A percentile compares a stretch with the other conserved stretches of the same genome.
Evolutionary conservation across 1,139 yeast species (phyloP).

Genomic region (Kluyveromyces sp.): DNA sequence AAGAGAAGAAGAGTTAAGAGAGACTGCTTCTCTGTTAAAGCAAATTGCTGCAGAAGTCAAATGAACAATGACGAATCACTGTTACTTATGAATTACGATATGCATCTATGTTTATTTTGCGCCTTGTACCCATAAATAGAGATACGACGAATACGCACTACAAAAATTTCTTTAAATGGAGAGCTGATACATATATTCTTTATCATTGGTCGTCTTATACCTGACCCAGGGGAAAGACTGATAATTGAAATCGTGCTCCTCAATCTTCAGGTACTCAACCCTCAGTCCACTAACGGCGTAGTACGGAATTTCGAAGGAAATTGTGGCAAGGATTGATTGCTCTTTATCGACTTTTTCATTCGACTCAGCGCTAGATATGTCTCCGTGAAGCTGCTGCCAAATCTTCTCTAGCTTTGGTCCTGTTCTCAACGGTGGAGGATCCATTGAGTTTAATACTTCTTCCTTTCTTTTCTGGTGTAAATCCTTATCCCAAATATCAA

Average conservation of each 20-base stretch:
- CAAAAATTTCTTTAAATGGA: conserved; percentile 6
- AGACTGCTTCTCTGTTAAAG: conserved; percentile 5
- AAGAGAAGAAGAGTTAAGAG: conserved; percentile 5
- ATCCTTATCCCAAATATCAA: conserved; percentile 49
- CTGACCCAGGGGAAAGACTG: conserved; percentile 82
- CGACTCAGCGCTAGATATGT: too few relatives aligned
- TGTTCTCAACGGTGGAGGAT: conserved; percentile 35
- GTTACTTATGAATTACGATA: background rate
- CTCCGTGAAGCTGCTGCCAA: conserved; percentile 32
- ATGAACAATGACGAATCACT: background rate
- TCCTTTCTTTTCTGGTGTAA: conserved; percentile 45
- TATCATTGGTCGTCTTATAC: conserved; percentile 53
- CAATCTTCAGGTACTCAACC: conserved; percentile 63
- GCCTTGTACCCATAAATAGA: background rate
- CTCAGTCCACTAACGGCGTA: conserved; percentile 65
- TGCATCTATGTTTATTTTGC: background rate
- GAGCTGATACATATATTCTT: conserved; percentile 32
- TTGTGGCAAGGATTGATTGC: conserved; percentile 38
- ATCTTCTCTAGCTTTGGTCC: conserved; percentile 35
- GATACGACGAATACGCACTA: background rate
- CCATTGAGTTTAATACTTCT: conserved; percentile 38
- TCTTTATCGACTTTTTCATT: conserved; percentile 31
- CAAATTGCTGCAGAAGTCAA: conserved; percentile 5
- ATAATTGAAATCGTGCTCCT: conserved; percentile 60
- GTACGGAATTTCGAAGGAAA: conserved; percentile 61